phyloP scores from a whole-genome alignment of 164 flowering plant genomes.

The Nymphaea colorata region DNA sequence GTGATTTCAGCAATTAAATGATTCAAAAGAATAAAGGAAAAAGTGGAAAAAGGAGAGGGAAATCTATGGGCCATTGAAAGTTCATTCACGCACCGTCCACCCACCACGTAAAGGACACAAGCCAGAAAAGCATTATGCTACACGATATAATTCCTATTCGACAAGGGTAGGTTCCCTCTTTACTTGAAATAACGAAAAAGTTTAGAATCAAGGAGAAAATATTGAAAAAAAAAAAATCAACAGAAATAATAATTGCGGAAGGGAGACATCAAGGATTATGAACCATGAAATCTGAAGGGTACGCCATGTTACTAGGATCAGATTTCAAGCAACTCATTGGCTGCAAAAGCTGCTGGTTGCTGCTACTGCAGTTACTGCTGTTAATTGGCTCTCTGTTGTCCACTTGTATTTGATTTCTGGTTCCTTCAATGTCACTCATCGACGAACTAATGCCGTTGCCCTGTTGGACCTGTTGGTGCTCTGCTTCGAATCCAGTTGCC shows the following conservation, averaged over 20 bases:
- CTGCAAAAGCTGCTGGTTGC: background rate
- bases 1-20: background rate
- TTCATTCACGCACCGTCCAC: background rate
- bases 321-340: background rate
- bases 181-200: background rate
- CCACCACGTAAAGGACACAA: too few species aligned
- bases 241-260: background rate
- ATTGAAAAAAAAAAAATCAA: background rate
- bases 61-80: background rate
- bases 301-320: background rate
- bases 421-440: background rate
- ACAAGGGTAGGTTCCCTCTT: background rate
- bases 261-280: background rate
- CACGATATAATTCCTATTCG: background rate
- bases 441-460: background rate
- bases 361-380: background rate
- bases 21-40: background rate
- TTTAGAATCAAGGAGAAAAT: background rate
- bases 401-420: background rate
- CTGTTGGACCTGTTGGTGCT: background rate
- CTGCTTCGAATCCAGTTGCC: background rate
- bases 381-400: too few species aligned
- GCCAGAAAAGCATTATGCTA: background rate
- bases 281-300: too few species aligned
- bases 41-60: background rate